Conservation (phyloP, 2,329 filamentous ascomycete genomes). For the Pezicula neosporulosa region DNA sequence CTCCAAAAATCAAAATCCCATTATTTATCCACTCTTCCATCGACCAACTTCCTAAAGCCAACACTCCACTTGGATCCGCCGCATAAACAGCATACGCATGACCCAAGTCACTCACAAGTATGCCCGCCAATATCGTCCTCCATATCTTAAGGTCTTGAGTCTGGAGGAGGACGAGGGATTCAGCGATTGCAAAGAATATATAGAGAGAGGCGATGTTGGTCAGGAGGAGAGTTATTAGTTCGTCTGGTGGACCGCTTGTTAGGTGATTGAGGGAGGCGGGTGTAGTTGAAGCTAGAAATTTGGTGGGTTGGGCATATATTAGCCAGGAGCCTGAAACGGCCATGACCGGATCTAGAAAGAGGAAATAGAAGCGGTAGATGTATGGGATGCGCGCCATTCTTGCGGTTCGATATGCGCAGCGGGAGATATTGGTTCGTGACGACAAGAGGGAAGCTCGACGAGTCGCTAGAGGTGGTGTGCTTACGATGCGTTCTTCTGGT, state of each 20-base stretch:
- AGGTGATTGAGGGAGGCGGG: constrained; percentile 14
- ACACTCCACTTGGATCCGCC: constrained; percentile 24
- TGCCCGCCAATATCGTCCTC: constrained; percentile 18
- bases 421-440: too few relatives aligned
- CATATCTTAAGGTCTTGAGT: constrained; percentile 26
- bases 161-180: constrained; percentile 25
- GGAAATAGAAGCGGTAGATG: constrained; percentile 23
- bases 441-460: too few relatives aligned
- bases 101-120: constrained; percentile 24
- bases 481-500: too few relatives aligned
- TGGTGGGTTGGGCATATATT: constrained; percentile 11
- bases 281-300: constrained; percentile 17
- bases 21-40: constrained; percentile 35
- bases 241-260: constrained; percentile 4
- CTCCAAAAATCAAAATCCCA: constrained; percentile 27
- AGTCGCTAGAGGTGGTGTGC: too few relatives aligned
- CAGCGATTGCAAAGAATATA: constrained; percentile 26
- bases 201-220: constrained; percentile 28
- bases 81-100: constrained; percentile 30
- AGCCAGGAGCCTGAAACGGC: constrained; percentile 20
- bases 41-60: constrained; percentile 19
- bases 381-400: constrained; percentile 6
- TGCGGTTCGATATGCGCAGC: too few relatives aligned
- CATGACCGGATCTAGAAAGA: constrained; percentile 21
- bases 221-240: constrained; percentile 20